phyloP scores from a whole-genome alignment of 2,329 filamentous ascomycete genomes.

The Apiospora aurea region DNA sequence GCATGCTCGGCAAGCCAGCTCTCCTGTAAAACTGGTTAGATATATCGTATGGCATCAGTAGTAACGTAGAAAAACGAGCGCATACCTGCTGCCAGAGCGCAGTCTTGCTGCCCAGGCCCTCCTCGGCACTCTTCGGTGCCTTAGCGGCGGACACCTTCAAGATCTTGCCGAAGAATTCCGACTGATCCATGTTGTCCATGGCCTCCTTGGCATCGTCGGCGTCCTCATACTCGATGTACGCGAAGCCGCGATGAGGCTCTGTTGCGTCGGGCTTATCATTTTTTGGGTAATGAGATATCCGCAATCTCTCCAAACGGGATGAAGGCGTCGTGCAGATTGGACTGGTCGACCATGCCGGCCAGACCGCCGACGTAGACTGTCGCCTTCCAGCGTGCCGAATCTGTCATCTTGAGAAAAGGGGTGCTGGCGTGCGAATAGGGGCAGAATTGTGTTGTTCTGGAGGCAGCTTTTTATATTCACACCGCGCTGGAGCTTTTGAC shows the following conservation, averaged over 20 bases:
- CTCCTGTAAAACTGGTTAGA: slow-evolving; percentile 66
- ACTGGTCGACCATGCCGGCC: slow-evolving; percentile 76
- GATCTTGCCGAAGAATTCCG: slow-evolving; percentile 89
- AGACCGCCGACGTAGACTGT: slow-evolving; percentile 94
- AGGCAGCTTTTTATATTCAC: slow-evolving; percentile 21
- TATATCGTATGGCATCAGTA: slow-evolving; percentile 7
- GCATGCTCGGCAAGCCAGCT: slow-evolving; percentile 91
- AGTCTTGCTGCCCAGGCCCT: slow-evolving; percentile 90
- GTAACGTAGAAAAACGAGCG: slow-evolving; percentile 30
- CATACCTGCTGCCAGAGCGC: slow-evolving; percentile 96
- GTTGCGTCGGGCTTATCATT: slow-evolving; percentile 80
- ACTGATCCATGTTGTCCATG: slow-evolving; percentile 99
- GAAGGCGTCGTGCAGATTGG: slow-evolving; percentile 87
- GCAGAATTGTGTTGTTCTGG: not conserved
- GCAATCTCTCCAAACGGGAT: slow-evolving; percentile 96
- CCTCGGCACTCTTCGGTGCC: slow-evolving; percentile 85
- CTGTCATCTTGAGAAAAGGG: slow-evolving; percentile 67
- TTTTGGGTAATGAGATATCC: slow-evolving; percentile 87
- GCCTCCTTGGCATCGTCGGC: slow-evolving; percentile 88
- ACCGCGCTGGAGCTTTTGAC: slow-evolving; percentile 16
- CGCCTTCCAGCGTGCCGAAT: slow-evolving; percentile 83
- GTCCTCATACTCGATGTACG: slow-evolving; percentile 93
- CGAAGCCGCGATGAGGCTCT: slow-evolving; percentile 84
- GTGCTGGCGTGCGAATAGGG: slow-evolving; percentile 13
- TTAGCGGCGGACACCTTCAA: slow-evolving; percentile 94